Conservation (phyloP, 2,329 filamentous ascomycete species). For the Mycocentrospora acerina region DNA sequence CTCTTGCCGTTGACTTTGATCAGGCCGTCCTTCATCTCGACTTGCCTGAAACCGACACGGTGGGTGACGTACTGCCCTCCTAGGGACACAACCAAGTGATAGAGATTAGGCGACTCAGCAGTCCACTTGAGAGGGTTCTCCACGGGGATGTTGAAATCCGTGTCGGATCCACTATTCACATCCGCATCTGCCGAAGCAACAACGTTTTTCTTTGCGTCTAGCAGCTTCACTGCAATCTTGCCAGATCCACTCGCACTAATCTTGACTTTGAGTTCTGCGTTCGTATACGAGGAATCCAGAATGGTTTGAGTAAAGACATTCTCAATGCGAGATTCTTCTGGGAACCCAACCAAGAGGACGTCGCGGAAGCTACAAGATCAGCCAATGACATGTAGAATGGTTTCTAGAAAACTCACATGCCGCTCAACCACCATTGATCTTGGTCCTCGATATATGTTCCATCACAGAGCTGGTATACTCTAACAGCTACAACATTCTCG, state of each 20-base stretch:
- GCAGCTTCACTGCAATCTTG: constrained; percentile 48
- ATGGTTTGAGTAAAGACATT: constrained; percentile 60
- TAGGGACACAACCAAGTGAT: constrained; percentile 54
- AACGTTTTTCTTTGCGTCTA: constrained; percentile 43
- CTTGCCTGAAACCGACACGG: constrained; percentile 63
- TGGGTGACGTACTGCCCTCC: constrained; percentile 51
- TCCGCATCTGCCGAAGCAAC: constrained; percentile 13
- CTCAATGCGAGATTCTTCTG: constrained; percentile 53
- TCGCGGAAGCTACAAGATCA: constrained; percentile 63
- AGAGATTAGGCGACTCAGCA: constrained; percentile 65
- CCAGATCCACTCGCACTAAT: constrained; percentile 46
- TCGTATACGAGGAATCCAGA: constrained; percentile 54
- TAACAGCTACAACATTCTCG: constrained; percentile 60
- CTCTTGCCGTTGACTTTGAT: constrained; percentile 64
- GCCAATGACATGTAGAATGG: not conserved
- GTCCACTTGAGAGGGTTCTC: constrained; percentile 65
- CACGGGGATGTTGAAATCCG: constrained; percentile 47
- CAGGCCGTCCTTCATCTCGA: constrained; percentile 62
- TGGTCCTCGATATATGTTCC: constrained; percentile 70
- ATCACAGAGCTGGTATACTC: constrained; percentile 72
- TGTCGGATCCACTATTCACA: constrained; percentile 13
- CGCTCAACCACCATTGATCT: constrained; percentile 69
- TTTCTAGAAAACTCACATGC: constrained; percentile 37
- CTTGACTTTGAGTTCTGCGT: constrained; percentile 54
- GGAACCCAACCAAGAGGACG: constrained; percentile 62